phyloP scores from a whole-genome alignment of 2,329 filamentous ascomycete genomes.

The Xylariomycetidae sp. region DNA sequence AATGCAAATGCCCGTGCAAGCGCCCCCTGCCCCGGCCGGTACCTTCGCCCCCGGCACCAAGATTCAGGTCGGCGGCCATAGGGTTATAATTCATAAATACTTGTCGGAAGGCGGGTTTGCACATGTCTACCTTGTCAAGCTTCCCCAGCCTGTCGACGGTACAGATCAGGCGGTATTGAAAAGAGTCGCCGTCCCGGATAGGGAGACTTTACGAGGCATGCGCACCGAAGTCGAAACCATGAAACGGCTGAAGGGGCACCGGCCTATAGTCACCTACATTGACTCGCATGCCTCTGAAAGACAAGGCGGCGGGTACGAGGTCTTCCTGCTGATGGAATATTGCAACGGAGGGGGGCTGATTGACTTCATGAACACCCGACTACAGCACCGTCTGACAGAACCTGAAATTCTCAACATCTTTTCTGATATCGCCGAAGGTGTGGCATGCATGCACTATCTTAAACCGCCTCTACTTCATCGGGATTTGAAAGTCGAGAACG shows the following conservation, averaged over 20 bases:
- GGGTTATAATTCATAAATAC: slow-evolving; percentile 93
- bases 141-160: slow-evolving; percentile 71
- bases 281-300: slow-evolving; percentile 97
- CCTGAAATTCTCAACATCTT: slow-evolving; percentile 98
- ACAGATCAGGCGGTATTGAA: slow-evolving; percentile 84
- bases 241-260: slow-evolving; percentile 98
- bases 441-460: slow-evolving; percentile 98
- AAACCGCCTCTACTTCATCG: slow-evolving; percentile 89
- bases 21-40: slow-evolving; percentile 58
- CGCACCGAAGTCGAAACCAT: slow-evolving; percentile 98
- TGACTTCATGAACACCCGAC: slow-evolving; percentile 98
- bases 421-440: slow-evolving; percentile 89
- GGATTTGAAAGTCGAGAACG: slow-evolving; percentile 97
- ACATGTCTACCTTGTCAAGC: slow-evolving; percentile 93
- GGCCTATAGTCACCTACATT: slow-evolving; percentile 94
- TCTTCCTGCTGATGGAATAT: slow-evolving; percentile 97
- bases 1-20: slow-evolving; percentile 31
- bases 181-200: slow-evolving; percentile 93
- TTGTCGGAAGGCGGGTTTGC: slow-evolving; percentile 97
- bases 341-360: slow-evolving; percentile 93
- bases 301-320: slow-evolving; percentile 89
- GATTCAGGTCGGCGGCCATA: slow-evolving; percentile 90
- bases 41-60: slow-evolving; percentile 93
- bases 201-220: slow-evolving; percentile 91
- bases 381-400: slow-evolving; percentile 95